A percentile compares a stretch with the other conserved stretches of the same genome.
phyloP scores from a whole-genome alignment of 805 yeast genomes.

The Barnettozyma californica region DNA sequence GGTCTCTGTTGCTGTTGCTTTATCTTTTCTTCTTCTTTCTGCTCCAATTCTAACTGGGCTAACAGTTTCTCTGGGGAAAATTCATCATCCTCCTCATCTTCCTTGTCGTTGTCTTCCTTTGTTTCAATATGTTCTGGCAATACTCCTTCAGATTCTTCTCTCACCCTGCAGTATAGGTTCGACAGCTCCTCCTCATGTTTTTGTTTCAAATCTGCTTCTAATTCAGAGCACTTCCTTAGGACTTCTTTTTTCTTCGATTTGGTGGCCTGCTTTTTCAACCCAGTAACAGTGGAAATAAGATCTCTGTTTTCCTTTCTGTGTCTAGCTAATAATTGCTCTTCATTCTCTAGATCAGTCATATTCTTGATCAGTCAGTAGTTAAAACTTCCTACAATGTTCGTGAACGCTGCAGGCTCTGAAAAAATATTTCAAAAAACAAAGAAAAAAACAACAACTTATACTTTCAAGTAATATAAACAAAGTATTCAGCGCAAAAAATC shows the following conservation, averaged over 20 bases:
- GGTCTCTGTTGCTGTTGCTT: neutral
- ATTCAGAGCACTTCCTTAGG: constrained; percentile 47
- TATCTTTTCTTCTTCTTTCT: constrained; percentile 20
- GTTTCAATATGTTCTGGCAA: constrained; percentile 33
- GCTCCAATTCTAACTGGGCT: constrained; percentile 47
- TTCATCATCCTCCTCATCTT: constrained; percentile 39
- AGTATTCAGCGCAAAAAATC: neutral
- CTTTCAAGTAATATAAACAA: no score
- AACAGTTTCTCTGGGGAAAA: constrained; percentile 64
- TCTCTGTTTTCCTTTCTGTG: constrained; percentile 70
- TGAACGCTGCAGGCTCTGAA: neutral
- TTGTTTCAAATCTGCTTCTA: constrained; percentile 51
- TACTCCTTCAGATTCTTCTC: constrained; percentile 11
- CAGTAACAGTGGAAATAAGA: constrained; percentile 60
- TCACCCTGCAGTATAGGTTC: neutral
- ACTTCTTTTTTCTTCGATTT: constrained; percentile 73
- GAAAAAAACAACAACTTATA: neutral
- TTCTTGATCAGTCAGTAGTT: neutral
- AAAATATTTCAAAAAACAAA: neutral
- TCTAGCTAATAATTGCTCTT: constrained; percentile 48
- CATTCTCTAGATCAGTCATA: constrained; percentile 29
- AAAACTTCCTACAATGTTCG: neutral
- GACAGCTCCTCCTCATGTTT: constrained; percentile 52
- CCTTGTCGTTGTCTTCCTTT: constrained; percentile 25
- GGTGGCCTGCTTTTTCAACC: constrained; percentile 77